Base-by-base conservation (phyloP, 441 rosid genomes). In the Adansonia madagascariensis region DNA sequence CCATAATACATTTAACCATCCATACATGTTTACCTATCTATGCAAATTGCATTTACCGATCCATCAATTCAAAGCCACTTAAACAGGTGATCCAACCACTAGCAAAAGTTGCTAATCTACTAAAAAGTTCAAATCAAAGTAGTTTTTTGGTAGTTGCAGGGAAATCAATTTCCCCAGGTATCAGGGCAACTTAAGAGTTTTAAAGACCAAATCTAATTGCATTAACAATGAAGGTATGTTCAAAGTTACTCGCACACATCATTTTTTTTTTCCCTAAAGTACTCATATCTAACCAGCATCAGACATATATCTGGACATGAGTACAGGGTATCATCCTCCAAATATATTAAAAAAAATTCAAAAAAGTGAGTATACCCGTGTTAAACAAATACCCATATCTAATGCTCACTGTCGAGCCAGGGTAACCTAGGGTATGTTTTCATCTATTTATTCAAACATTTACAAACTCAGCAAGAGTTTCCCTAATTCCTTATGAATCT, bases 141-240 rank as follows among this genome's bases (percentile, higher is more conserved):
- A 69, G 59, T 49, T 69, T 20, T 49, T 5, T 14, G 11, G 12
- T 9, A 69, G 43, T 69, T 14, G 43, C 15, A 66, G 43, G 0
- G 2, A 22, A 12, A 12, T 24, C 20, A 47, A 5, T 47, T 68
- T 20, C 11, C 5, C 5, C n/a, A 15, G 46, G 24, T 39, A 3
- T 27, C 35, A 70, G 27, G 60, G 12, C 44, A 70, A 50, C 59
- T 49, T 49, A 6, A 18, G 27, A 18, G 50, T 41, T 65, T 8
- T 17, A 43, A 60, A 71, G 24, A 61, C 22, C 46, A 49, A 43
- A 46, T 46, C 59, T 22, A 27, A n/a, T 9, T 53, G 64, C 53
- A 63, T 71, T 56, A 74, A 69, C 71, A 73, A 14, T 65, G 49
- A 53, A 17, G 61, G 24, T 64, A 17, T 18, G 31, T 27, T 27